A percentile compares a stretch with the other conserved stretches of the same genome.
These are phyloP conservation scores for Penicillium malachiteum DNA, from an alignment of 495 filamentous ascomycete species.

Conservation along the genomic window DNA sequence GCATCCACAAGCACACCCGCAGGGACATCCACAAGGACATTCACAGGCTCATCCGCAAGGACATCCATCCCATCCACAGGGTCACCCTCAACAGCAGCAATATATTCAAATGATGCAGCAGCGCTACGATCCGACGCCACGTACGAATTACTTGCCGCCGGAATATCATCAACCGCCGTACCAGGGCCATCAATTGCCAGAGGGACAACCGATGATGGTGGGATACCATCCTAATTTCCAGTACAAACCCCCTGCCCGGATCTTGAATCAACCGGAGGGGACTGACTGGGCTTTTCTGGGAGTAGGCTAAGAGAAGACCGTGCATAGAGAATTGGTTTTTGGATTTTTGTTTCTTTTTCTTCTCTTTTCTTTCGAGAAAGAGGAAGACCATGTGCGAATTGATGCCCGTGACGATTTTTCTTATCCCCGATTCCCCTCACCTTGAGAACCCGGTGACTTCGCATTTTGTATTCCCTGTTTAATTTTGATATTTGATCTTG, in stretches of 20 bases:
- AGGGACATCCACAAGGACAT: slow-evolving; percentile 19
- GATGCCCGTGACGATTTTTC: slow-evolving; percentile 31
- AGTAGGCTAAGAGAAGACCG: slow-evolving; percentile 36
- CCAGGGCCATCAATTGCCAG: slow-evolving; percentile 29
- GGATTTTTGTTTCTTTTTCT: neutral
- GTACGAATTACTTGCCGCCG: slow-evolving; percentile 36
- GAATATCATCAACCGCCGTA: slow-evolving; percentile 34
- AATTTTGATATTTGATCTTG: slow-evolving; percentile 7
- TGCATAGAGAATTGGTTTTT: slow-evolving; percentile 12
- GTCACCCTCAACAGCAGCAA: slow-evolving; percentile 22
- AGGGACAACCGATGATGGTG: slow-evolving; percentile 39
- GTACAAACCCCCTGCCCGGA: slow-evolving; percentile 39
- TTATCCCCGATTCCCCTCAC: slow-evolving; percentile 16
- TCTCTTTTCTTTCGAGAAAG: slow-evolving; percentile 1
- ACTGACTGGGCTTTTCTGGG: slow-evolving; percentile 50
- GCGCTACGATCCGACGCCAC: slow-evolving; percentile 37
- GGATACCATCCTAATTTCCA: slow-evolving; percentile 38
- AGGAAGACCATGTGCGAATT: slow-evolving; percentile 17
- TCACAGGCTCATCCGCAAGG: slow-evolving; percentile 26
- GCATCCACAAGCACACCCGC: slow-evolving; percentile 34
- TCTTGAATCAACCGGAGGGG: slow-evolving; percentile 45
- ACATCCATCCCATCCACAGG: too few relatives aligned
- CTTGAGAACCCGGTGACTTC: slow-evolving; percentile 8
- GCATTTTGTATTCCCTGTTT: slow-evolving; percentile 3
- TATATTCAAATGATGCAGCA: slow-evolving; percentile 43